phyloP scores from a whole-genome alignment of 805 yeast genomes.

The Saccharomycopsis sp. region DNA sequence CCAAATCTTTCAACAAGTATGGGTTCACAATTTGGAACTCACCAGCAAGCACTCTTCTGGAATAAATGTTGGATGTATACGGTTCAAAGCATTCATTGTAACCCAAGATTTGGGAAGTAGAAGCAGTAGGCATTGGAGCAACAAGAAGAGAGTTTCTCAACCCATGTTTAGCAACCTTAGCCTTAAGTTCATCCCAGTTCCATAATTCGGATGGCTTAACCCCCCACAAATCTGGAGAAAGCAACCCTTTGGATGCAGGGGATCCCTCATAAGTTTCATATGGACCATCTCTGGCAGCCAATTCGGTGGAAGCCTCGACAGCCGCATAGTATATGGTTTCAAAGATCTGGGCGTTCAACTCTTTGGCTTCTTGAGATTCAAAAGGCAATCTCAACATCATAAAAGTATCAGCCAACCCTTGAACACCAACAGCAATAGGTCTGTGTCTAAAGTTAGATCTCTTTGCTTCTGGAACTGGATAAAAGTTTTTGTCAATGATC shows the following conservation, averaged over 20 bases:
- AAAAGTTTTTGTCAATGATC: conserved; percentile 76
- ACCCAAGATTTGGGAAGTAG: conserved; percentile 92
- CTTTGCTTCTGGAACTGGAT: conserved; percentile 75
- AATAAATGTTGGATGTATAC: conserved; percentile 83
- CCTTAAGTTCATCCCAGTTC: conserved; percentile 76
- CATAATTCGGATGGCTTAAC: conserved; percentile 69
- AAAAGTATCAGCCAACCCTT: conserved; percentile 89
- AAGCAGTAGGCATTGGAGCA: conserved; percentile 98
- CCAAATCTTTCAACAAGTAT: conserved; percentile 72
- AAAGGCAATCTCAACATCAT: conserved; percentile 75
- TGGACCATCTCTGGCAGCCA: conserved; percentile 60
- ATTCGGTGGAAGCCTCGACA: conserved; percentile 75
- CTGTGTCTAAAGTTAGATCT: conserved; percentile 73
- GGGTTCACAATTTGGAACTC: conserved; percentile 91
- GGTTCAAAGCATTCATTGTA: conserved; percentile 96
- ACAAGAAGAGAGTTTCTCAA: conserved; percentile 79
- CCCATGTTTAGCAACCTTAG: conserved; percentile 52
- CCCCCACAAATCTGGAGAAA: conserved; percentile 87
- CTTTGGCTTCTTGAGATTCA: conserved; percentile 71
- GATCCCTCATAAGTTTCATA: conserved; percentile 75
- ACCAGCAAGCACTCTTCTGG: conserved; percentile 85
- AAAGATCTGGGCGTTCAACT: conserved; percentile 74
- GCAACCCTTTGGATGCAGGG: conserved; percentile 77
- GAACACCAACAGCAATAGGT: conserved; percentile 97
- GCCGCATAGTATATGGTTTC: conserved; percentile 96